Conservation (phyloP, 2,329 filamentous ascomycete genomes). For the Claviceps fusiformis region DNA sequence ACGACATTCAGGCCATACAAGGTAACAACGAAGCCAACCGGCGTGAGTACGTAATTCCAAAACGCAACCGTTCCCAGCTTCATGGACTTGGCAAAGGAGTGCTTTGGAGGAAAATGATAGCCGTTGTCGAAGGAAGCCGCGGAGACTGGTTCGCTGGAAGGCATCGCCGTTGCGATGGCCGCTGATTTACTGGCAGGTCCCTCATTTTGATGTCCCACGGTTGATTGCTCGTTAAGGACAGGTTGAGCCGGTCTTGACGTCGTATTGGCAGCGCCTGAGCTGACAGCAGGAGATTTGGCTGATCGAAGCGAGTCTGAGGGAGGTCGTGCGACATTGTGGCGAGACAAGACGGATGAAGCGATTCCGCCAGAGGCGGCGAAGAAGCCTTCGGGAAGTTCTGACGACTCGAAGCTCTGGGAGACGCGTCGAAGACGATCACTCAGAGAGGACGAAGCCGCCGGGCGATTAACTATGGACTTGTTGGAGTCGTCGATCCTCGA, state of each 20-base stretch:
- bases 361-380: conserved; percentile 33
- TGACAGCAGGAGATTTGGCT: conserved; percentile 4
- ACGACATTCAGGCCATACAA: conserved; percentile 73
- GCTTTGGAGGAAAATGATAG: conserved; percentile 51
- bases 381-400: conserved; percentile 32
- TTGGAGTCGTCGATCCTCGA: conserved; percentile 1
- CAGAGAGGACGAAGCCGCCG: conserved; percentile 18
- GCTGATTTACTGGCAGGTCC: conserved; percentile 9
- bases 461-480: conserved; percentile 11
- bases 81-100: conserved; percentile 45
- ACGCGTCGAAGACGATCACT: conserved; percentile 19
- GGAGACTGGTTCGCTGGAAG: conserved; percentile 13
- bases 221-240: not conserved
- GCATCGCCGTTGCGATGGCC: conserved; percentile 8
- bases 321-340: conserved; percentile 10
- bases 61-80: conserved; percentile 45
- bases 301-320: conserved; percentile 9
- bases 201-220: conserved; percentile 4
- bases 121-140: conserved; percentile 43
- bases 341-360: conserved; percentile 25
- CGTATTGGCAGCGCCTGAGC: not conserved
- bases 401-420: conserved; percentile 28
- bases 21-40: conserved; percentile 61
- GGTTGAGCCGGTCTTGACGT: not conserved
- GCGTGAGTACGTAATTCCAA: conserved; percentile 61